A percentile compares a stretch with the other conserved stretches of the same genome.
Evolutionary conservation across 2,329 filamentous ascomycete species (phyloP).

Genomic region (Alternaria angustiovoidea): DNA sequence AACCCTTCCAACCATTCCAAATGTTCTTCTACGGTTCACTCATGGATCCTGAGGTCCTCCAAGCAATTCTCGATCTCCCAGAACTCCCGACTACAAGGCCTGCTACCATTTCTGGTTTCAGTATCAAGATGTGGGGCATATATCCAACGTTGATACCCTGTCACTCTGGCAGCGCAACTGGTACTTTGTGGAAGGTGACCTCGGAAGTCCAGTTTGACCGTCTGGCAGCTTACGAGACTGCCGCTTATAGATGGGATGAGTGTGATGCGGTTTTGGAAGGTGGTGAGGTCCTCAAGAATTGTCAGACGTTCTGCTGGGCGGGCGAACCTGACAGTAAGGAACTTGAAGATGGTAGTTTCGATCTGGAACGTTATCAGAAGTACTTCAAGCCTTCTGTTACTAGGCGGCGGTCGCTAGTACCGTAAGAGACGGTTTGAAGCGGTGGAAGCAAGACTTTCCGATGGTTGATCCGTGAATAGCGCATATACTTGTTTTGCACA

Average conservation of each 20-base stretch:
- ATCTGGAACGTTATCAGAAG: slow-evolving; percentile 34
- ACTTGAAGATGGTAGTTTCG: slow-evolving; percentile 32
- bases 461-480: too few relatives aligned
- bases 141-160: slow-evolving; percentile 32
- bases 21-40: slow-evolving; percentile 48
- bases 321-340: slow-evolving; percentile 30
- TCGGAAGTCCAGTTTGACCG: slow-evolving; percentile 23
- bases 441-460: neutral
- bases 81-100: slow-evolving; percentile 28
- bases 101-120: slow-evolving; percentile 35
- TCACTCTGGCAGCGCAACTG: slow-evolving; percentile 17
- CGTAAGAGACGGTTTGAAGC: neutral
- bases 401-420: slow-evolving; percentile 1
- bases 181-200: slow-evolving; percentile 24
- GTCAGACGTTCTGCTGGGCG: slow-evolving; percentile 33
- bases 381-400: slow-evolving; percentile 31
- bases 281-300: slow-evolving; percentile 15
- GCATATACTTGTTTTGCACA: too few relatives aligned
- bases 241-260: slow-evolving; percentile 26
- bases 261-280: slow-evolving; percentile 23
- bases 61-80: slow-evolving; percentile 35
- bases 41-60: slow-evolving; percentile 43
- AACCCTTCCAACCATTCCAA: slow-evolving; percentile 17
- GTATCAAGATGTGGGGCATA: slow-evolving; percentile 44
- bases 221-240: slow-evolving; percentile 32